A percentile compares a stretch with the other conserved stretches of the same genome.
phyloP scores from a whole-genome alignment of 306 rosid genomes.

The Inga leiocalycina region DNA sequence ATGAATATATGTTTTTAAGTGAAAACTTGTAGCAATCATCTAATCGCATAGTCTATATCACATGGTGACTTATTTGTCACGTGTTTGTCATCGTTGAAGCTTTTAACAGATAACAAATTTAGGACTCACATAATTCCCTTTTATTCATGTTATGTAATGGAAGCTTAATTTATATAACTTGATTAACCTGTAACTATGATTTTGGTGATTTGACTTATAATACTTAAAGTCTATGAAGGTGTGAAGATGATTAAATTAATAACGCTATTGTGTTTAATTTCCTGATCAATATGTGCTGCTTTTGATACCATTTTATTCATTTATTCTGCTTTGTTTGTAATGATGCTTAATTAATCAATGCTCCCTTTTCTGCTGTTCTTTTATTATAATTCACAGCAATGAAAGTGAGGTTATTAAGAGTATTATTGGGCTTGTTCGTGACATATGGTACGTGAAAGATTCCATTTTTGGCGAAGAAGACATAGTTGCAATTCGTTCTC shows the following conservation, averaged over 20 bases:
- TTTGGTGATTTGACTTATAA: background rate
- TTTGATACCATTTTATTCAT: background rate
- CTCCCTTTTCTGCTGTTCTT: background rate
- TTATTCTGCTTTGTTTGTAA: background rate
- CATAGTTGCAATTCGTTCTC: background rate
- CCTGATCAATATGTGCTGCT: background rate
- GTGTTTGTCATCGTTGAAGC: no score
- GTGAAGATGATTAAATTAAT: background rate
- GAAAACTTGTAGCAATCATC: background rate
- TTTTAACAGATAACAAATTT: background rate
- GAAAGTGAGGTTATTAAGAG: background rate
- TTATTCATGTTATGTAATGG: background rate
- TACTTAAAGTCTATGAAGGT: background rate
- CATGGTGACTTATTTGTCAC: no score
- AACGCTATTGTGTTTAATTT: no score
- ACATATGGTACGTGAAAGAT: background rate
- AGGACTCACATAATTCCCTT: background rate
- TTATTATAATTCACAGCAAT: background rate
- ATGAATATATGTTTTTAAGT: no score
- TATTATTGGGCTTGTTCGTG: background rate
- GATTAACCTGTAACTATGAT: background rate
- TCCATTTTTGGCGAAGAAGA: accelerated
- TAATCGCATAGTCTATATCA: background rate
- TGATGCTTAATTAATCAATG: background rate
- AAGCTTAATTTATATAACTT: background rate